Percentiles rank a stretch among this genome's conserved stretches.
These are phyloP conservation scores for Acanthamoeba polyphaga DNA, from an alignment of 208 protist species.

Conservation along the genomic window DNA sequence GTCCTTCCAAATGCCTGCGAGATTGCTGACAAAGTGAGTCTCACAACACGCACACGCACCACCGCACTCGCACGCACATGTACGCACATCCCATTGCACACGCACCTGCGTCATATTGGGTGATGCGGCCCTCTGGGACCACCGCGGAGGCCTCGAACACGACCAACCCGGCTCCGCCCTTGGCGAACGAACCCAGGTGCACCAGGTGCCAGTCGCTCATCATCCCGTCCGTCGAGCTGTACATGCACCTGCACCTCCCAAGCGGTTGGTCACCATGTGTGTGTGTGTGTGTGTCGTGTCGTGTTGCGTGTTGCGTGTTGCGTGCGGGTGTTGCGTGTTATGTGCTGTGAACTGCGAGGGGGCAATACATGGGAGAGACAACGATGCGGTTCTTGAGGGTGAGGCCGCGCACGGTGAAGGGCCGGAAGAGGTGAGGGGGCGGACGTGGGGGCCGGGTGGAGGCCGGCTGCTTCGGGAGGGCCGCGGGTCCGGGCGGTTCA, in stretches of 20 bases:
- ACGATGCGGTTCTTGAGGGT: slow-evolving; percentile 85
- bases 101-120: slow-evolving; percentile 74
- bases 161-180: slow-evolving; percentile 80
- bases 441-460: too few species aligned
- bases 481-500: too few species aligned
- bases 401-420: slow-evolving; percentile 69
- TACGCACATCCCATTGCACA: neutral
- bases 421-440: slow-evolving; percentile 73
- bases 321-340: neutral
- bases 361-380: slow-evolving; percentile 78
- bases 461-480: too few species aligned
- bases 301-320: too few species aligned
- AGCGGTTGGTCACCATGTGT: neutral
- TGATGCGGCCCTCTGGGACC: slow-evolving; percentile 77
- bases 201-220: slow-evolving; percentile 79
- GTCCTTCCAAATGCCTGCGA: slow-evolving; percentile 68
- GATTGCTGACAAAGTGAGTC: neutral
- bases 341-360: neutral
- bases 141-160: slow-evolving; percentile 82
- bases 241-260: slow-evolving; percentile 69
- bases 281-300: too few species aligned
- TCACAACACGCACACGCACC: neutral
- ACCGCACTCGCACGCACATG: neutral
- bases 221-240: slow-evolving; percentile 79
- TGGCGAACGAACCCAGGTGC: slow-evolving; percentile 75